Conservation (phyloP, 352 stramenopile genomes). For the Globisporangium carolinianum region DNA sequence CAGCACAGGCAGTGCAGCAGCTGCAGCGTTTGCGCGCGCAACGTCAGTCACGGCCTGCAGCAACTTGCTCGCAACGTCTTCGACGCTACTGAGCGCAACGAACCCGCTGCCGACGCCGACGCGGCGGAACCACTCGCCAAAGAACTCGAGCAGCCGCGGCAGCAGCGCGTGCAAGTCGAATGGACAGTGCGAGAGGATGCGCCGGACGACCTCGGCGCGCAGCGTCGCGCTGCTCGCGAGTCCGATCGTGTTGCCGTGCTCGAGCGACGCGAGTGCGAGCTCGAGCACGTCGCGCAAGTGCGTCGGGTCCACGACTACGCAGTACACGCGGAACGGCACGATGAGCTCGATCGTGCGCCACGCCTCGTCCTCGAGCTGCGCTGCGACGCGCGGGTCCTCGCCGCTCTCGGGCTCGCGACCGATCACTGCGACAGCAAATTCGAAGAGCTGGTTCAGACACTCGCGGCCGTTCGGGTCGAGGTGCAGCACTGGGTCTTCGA, state of each 20-base stretch:
- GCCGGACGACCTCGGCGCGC: conserved; percentile 28
- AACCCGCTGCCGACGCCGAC: conserved; percentile 19
- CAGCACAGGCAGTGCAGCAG: conserved; percentile 34
- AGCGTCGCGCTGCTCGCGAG: conserved; percentile 9
- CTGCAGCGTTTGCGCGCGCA: conserved; percentile 33
- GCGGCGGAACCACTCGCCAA: conserved; percentile 42
- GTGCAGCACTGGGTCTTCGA: conserved; percentile 50
- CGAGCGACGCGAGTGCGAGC: conserved; percentile 42
- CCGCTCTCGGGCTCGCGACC: conserved; percentile 24
- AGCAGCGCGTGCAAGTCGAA: conserved; percentile 55
- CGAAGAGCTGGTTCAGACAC: conserved; percentile 46
- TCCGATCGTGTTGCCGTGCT: conserved; percentile 15
- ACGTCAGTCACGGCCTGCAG: conserved; percentile 51
- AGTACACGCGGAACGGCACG: conserved; percentile 61
- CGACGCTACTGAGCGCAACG: conserved; percentile 7
- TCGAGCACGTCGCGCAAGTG: conserved; percentile 52
- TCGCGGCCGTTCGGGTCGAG: conserved; percentile 68
- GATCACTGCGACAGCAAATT: conserved; percentile 45
- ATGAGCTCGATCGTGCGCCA: conserved; percentile 58
- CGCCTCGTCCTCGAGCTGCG: conserved; percentile 52
- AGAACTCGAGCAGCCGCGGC: conserved; percentile 29
- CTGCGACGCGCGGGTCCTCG: conserved; percentile 19
- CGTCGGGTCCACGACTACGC: conserved; percentile 40
- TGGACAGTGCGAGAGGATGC: conserved; percentile 44
- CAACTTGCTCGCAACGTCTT: conserved; percentile 32